Percentiles rank a stretch among this genome's conserved stretches.
phyloP scores from a whole-genome alignment of 2,329 filamentous ascomycete genomes.

The Fusarium multiceps region DNA sequence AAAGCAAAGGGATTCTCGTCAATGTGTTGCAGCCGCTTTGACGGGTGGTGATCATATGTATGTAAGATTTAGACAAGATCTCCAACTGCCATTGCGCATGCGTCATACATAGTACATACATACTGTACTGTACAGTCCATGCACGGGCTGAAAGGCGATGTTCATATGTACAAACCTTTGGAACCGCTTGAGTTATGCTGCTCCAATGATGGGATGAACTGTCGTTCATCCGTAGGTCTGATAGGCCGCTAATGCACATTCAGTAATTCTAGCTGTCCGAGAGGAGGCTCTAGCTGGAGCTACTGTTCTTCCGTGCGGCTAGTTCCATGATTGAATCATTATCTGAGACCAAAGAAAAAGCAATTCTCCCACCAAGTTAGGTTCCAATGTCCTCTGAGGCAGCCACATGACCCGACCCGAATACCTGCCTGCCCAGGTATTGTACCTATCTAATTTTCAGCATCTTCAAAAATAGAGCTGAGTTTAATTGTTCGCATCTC shows the following conservation, averaged over 20 bases:
- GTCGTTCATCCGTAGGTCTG: neutral
- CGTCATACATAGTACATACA: neutral
- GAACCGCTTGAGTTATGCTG: conserved; percentile 6
- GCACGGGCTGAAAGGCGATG: neutral
- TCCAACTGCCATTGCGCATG: conserved; percentile 15
- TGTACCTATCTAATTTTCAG: neutral
- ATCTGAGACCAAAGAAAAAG: neutral
- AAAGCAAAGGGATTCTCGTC: conserved; percentile 25
- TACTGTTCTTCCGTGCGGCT: conserved; percentile 40
- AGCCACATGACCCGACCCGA: neutral
- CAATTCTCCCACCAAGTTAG: neutral
- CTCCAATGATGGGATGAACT: neutral
- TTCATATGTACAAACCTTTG: neutral
- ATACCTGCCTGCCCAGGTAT: neutral
- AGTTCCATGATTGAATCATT: conserved; percentile 17
- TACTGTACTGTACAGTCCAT: conserved; percentile 1
- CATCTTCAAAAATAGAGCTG: conserved; percentile 15
- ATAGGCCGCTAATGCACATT: conserved; percentile 36
- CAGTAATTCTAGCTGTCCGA: conserved; percentile 8
- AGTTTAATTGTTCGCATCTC: conserved; percentile 3
- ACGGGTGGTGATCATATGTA: conserved; percentile 25
- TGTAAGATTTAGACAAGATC: conserved; percentile 20
- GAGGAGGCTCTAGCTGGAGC: conserved; percentile 37
- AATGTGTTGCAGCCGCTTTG: conserved; percentile 23
- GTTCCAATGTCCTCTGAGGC: neutral